These are phyloP conservation scores for Syzygium aromaticum DNA, from an alignment of 345 rosid genomes.

Conservation along the genomic window DNA sequence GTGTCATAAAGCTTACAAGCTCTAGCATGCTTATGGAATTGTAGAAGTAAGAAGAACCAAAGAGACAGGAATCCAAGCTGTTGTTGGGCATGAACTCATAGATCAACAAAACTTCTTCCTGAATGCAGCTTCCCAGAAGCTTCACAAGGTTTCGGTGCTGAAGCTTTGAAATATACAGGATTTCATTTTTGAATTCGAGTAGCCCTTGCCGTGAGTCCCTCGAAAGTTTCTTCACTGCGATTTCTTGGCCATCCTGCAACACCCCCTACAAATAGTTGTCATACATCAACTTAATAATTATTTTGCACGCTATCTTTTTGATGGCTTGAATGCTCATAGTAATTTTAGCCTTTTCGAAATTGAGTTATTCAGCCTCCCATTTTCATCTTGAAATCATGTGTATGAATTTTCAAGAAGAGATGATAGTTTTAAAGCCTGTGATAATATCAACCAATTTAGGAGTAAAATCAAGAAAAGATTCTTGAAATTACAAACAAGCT, in stretches of 20 bases:
- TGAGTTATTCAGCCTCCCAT: neutral
- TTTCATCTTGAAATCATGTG: neutral
- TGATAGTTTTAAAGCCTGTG: neutral
- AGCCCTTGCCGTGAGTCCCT: slow-evolving; percentile 2
- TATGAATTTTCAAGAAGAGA: neutral
- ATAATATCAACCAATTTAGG: neutral
- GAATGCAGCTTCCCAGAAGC: slow-evolving; percentile 26
- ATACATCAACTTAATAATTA: neutral
- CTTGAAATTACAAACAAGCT: neutral
- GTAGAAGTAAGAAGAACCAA: slow-evolving; percentile 8
- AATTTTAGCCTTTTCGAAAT: neutral
- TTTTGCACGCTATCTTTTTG: neutral
- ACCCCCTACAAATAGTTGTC: neutral
- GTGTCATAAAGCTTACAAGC: no score
- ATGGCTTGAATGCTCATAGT: neutral
- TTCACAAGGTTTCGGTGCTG: slow-evolving; percentile 33
- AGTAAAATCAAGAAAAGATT: neutral
- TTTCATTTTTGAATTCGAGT: slow-evolving; percentile 3
- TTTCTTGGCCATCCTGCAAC: slow-evolving; percentile 7
- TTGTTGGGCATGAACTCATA: slow-evolving; percentile 40
- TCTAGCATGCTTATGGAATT: neutral
- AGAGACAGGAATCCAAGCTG: slow-evolving; percentile 31
- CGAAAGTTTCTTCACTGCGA: slow-evolving; percentile 8
- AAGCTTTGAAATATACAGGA: slow-evolving; percentile 15
- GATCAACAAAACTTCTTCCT: slow-evolving; percentile 24